A percentile compares a stretch with the other conserved stretches of the same genome.
These are phyloP conservation scores for Mesembryanthemum crystallinum DNA, from an alignment of 148 eudicot species.

Conservation along the genomic window DNA sequence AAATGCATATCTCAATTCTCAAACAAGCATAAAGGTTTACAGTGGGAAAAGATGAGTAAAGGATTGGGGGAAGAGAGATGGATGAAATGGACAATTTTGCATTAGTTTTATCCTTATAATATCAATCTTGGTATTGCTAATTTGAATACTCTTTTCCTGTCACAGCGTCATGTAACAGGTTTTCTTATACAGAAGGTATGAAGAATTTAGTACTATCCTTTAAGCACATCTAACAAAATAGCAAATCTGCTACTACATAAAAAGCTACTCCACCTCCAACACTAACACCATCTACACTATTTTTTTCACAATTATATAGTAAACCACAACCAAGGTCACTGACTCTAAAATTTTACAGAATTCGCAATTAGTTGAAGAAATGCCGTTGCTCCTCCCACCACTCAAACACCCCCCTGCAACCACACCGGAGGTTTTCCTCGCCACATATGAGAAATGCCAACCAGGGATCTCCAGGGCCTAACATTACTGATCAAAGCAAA, in stretches of 20 bases:
- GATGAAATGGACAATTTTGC: background rate
- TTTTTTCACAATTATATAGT: slow-evolving; percentile 17
- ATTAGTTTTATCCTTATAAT: background rate
- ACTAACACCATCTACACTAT: slow-evolving; percentile 23
- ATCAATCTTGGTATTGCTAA: background rate
- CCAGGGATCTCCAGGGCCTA: background rate
- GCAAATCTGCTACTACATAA: slow-evolving; percentile 26
- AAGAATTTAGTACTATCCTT: slow-evolving; percentile 11
- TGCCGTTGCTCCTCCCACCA: background rate
- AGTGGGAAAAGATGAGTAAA: too few relatives aligned
- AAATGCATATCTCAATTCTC: too few relatives aligned
- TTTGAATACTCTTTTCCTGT: background rate
- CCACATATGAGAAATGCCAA: slow-evolving; percentile 11
- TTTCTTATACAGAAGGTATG: slow-evolving; percentile 29
- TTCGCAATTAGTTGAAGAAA: background rate
- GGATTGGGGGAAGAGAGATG: too few relatives aligned
- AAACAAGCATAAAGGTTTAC: too few relatives aligned
- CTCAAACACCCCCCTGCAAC: slow-evolving; percentile 4
- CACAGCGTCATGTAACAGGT: background rate
- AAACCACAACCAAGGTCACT: slow-evolving; percentile 7
- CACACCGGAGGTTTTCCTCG: slow-evolving; percentile 3
- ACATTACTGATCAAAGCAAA: background rate
- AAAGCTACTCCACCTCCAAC: slow-evolving; percentile 19
- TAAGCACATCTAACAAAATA: slow-evolving; percentile 16
- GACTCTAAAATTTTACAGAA: slow-evolving; percentile 11